These are phyloP conservation scores for Ceratocystis smalleyi DNA, from an alignment of 2,329 filamentous ascomycete genomes.

Conservation along the genomic window DNA sequence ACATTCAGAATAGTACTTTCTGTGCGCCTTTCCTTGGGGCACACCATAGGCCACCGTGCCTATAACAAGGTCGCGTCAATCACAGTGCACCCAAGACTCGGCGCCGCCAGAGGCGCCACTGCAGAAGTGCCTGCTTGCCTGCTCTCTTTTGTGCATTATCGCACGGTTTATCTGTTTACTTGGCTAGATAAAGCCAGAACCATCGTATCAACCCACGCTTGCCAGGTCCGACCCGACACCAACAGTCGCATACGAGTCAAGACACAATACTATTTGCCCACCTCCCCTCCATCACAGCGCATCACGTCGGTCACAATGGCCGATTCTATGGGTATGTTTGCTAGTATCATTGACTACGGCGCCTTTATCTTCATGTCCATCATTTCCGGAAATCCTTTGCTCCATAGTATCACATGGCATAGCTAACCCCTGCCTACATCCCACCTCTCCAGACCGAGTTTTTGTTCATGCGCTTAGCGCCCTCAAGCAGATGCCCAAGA, in stretches of 20 bases:
- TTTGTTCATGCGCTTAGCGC: constrained; percentile 98
- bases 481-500: constrained; percentile 92
- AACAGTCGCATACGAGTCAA: not conserved
- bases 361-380: not conserved
- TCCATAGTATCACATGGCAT: not conserved
- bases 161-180: not conserved
- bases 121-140: not conserved
- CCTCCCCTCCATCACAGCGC: not conserved
- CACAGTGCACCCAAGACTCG: not conserved
- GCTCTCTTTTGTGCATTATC: not conserved
- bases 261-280: not conserved
- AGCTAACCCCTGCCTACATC: not conserved
- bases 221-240: not conserved
- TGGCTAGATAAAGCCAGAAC: too few species aligned
- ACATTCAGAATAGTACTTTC: not conserved
- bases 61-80: not conserved
- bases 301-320: constrained; percentile 22
- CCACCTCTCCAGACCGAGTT: constrained; percentile 59
- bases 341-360: not conserved
- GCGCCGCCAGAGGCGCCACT: not conserved
- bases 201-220: too few species aligned
- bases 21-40: not conserved
- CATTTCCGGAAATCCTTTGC: not conserved
- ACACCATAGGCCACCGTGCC: not conserved
- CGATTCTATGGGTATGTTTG: constrained; percentile 27